phyloP scores from a whole-genome alignment of 2,329 filamentous ascomycete species.

The Penicillium vulpinum region DNA sequence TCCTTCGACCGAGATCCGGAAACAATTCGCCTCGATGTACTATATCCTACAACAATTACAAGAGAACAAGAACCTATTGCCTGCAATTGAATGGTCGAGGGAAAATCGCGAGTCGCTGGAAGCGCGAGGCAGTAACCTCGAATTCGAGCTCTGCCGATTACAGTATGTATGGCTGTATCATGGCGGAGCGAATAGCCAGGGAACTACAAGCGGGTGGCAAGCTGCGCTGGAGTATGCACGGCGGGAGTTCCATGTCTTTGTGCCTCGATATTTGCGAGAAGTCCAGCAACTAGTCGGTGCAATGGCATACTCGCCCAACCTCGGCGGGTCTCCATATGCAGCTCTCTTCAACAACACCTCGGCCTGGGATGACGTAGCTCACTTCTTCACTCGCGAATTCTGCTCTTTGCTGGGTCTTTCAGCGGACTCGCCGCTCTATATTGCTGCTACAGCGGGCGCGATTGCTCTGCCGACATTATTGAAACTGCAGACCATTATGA shows the following conservation, averaged over 20 bases:
- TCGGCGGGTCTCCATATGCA: constrained; percentile 75
- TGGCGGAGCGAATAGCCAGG: constrained; percentile 59
- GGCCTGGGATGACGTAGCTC: constrained; percentile 78
- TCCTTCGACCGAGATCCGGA: constrained; percentile 68
- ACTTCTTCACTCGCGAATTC: constrained; percentile 91
- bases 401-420: constrained; percentile 87
- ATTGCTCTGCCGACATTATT: constrained; percentile 86
- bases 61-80: constrained; percentile 67
- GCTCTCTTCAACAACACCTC: constrained; percentile 71
- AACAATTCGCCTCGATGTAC: constrained; percentile 87
- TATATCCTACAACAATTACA: constrained; percentile 78
- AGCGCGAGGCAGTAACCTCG: constrained; percentile 81
- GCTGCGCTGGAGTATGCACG: constrained; percentile 75
- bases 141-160: constrained; percentile 88
- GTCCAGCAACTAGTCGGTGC: constrained; percentile 79
- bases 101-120: constrained; percentile 71
- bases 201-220: constrained; percentile 32
- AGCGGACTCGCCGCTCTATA: constrained; percentile 87
- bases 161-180: constrained; percentile 89
- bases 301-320: constrained; percentile 74
- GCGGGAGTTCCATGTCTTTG: constrained; percentile 71
- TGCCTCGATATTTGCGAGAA: constrained; percentile 71
- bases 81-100: constrained; percentile 85
- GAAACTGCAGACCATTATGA: constrained; percentile 85
- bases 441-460: constrained; percentile 86